Evolutionary conservation across 1,284 basidiomycete species (phyloP).

Genomic region (Neolentinus lepideus): DNA sequence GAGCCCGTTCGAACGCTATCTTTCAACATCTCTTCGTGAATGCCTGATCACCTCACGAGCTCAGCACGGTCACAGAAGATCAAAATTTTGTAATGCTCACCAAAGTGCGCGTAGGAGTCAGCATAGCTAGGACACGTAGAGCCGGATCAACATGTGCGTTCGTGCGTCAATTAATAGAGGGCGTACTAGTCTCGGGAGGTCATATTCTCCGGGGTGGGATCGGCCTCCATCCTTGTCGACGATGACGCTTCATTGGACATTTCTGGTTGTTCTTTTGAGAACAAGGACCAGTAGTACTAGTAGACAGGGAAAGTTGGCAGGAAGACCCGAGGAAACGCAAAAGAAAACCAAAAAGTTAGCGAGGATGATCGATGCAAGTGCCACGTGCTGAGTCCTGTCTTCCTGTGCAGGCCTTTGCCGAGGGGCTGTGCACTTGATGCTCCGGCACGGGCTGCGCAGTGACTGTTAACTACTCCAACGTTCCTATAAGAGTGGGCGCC

Average conservation of each 20-base stretch:
- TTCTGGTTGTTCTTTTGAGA: constrained; percentile 6
- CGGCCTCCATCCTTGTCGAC: constrained; percentile 23
- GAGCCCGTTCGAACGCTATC: constrained; percentile 93
- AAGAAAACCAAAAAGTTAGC: constrained; percentile 3
- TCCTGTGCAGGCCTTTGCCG: neutral
- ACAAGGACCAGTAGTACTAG: too few relatives aligned
- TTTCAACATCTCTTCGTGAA: constrained; percentile 99
- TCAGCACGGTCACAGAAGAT: constrained; percentile 1
- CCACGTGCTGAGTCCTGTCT: neutral
- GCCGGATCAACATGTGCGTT: neutral
- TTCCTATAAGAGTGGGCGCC: neutral
- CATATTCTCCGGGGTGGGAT: constrained; percentile 35
- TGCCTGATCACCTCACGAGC: constrained; percentile 65
- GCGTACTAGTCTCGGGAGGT: constrained; percentile 78
- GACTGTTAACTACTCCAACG: neutral
- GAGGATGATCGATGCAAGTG: constrained; percentile 5
- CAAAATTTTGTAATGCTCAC: constrained; percentile 32
- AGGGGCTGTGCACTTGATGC: neutral
- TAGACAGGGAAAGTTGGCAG: neutral
- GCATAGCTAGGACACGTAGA: constrained; percentile 54
- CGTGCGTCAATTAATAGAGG: neutral
- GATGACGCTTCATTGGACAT: constrained; percentile 42
- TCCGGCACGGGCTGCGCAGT: neutral
- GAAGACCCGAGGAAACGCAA: constrained; percentile 5
- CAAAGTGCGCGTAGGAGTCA: constrained; percentile 93